These are phyloP conservation scores for Acacia melanoxylon DNA, from an alignment of 306 rosid species.

Conservation along the genomic window DNA sequence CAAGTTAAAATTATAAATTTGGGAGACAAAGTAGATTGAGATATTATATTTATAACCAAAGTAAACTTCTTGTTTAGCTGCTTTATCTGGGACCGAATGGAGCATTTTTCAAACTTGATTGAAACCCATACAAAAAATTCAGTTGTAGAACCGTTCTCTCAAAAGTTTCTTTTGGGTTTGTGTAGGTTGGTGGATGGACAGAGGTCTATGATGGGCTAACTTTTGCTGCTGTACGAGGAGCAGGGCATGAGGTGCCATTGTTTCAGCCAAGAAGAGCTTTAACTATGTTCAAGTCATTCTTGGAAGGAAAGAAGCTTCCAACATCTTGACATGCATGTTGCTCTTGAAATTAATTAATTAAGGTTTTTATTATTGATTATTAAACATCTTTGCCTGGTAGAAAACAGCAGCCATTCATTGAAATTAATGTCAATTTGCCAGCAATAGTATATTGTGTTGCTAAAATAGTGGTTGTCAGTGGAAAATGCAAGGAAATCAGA, in stretches of 20 bases:
- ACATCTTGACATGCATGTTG: conserved; percentile 34
- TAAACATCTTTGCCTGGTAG: background rate
- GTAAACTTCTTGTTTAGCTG: background rate
- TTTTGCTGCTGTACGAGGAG: conserved; percentile 69
- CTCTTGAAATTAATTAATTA: background rate
- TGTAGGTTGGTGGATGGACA: conserved; percentile 71
- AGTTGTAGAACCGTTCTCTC: background rate
- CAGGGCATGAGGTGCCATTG: conserved; percentile 72
- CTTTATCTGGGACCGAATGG: background rate
- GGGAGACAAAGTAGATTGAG: no score
- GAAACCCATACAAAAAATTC: background rate
- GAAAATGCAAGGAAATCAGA: background rate
- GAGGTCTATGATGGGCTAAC: conserved; percentile 67
- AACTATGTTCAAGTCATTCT: conserved; percentile 54
- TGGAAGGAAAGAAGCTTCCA: conserved; percentile 58
- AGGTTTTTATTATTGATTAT: background rate
- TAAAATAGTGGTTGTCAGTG: background rate
- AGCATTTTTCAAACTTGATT: background rate
- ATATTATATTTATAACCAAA: no score
- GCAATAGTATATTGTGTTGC: background rate
- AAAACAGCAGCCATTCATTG: background rate
- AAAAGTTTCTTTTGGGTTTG: background rate
- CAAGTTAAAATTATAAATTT: no score
- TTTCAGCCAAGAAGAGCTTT: conserved; percentile 56
- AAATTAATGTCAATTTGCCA: background rate